phyloP scores from a whole-genome alignment of 2,329 filamentous ascomycete genomes.

The Alternaria ventricosa region DNA sequence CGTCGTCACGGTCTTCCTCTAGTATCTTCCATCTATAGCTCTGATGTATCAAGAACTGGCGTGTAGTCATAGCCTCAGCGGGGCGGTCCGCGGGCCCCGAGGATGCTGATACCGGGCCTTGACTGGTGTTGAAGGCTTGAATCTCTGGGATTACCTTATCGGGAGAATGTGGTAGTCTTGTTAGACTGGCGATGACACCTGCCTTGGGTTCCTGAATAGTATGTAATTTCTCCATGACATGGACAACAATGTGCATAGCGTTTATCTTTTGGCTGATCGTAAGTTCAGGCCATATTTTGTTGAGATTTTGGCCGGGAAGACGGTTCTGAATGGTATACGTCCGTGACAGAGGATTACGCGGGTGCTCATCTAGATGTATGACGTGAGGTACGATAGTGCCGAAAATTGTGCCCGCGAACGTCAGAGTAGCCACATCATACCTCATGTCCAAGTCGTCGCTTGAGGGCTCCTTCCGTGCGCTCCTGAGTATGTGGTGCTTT shows the following conservation, averaged over 20 bases:
- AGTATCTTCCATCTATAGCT: background rate
- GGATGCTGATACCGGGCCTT: background rate
- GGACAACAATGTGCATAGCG: background rate
- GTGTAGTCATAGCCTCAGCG: background rate
- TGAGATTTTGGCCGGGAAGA: background rate
- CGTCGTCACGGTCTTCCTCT: background rate
- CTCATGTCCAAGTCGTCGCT: background rate
- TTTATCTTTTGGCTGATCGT: background rate
- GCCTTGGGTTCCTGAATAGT: background rate
- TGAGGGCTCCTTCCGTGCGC: background rate
- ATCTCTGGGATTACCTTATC: fast-evolving
- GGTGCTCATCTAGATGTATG: background rate
- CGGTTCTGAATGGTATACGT: background rate
- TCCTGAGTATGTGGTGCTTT: background rate
- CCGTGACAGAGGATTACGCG: background rate
- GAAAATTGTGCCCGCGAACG: background rate
- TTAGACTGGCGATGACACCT: background rate
- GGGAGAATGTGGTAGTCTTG: background rate
- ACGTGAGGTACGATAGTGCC: background rate
- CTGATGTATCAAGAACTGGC: background rate
- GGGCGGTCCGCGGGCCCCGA: background rate
- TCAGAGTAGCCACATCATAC: background rate
- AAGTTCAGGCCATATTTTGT: background rate
- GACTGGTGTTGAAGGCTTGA: background rate
- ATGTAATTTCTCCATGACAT: background rate